phyloP scores from a whole-genome alignment of 2,329 filamentous ascomycete species.

The Penicillium hesseltinei region DNA sequence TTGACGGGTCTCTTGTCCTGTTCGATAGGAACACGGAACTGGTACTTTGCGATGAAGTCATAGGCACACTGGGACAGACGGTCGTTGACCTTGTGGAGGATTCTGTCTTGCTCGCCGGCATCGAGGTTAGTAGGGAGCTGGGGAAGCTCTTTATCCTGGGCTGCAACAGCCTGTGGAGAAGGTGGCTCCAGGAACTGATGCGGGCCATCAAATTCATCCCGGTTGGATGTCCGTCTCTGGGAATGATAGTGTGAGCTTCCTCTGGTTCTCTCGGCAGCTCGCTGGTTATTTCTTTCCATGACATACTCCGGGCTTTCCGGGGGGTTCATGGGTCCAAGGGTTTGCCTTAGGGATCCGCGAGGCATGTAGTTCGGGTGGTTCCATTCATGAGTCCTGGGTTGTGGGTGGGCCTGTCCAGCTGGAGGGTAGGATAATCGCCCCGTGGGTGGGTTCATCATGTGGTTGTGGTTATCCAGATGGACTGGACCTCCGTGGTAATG shows the following conservation, averaged over 20 bases:
- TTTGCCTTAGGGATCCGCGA: conserved; percentile 33
- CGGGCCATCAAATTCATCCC: conserved; percentile 86
- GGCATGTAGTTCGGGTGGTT: conserved; percentile 33
- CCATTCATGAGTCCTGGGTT: conserved; percentile 35
- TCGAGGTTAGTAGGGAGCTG: conserved; percentile 79
- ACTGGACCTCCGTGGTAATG: conserved; percentile 31
- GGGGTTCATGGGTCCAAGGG: conserved; percentile 32
- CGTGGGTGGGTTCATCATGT: conserved; percentile 28
- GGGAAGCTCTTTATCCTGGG: conserved; percentile 76
- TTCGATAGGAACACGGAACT: conserved; percentile 82
- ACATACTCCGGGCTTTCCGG: conserved; percentile 38
- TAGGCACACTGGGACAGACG: conserved; percentile 80
- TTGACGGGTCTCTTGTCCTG: conserved; percentile 77
- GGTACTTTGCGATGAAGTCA: conserved; percentile 87
- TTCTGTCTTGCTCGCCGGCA: conserved; percentile 79
- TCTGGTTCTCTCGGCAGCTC: conserved; percentile 32
- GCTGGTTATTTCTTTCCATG: conserved; percentile 37
- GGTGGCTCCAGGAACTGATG: conserved; percentile 77
- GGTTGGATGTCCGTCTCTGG: conserved; percentile 71
- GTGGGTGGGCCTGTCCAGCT: conserved; percentile 30
- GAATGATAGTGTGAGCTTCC: conserved; percentile 38
- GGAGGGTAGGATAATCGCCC: conserved; percentile 33
- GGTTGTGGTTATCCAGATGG: conserved; percentile 29
- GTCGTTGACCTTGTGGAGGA: conserved; percentile 78
- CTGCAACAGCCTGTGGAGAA: conserved; percentile 66